These are phyloP conservation scores for Atkinsonella texensis DNA, from an alignment of 2,329 filamentous ascomycete species.

Conservation along the genomic window DNA sequence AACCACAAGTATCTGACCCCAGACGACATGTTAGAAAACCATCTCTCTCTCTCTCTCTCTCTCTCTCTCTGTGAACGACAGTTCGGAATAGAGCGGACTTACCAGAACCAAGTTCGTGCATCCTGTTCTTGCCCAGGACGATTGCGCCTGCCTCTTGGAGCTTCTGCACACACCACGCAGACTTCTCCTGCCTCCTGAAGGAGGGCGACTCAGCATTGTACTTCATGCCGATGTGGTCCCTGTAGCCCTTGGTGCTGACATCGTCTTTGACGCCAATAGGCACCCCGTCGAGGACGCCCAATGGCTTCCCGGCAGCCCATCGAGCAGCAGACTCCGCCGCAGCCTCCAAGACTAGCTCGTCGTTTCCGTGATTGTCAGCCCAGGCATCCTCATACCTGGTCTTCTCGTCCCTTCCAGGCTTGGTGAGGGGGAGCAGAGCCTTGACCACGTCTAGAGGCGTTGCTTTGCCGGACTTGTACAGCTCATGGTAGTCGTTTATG, in stretches of 20 bases:
- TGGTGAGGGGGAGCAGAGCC: constrained; percentile 58
- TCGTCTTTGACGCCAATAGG: constrained; percentile 81
- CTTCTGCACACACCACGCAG: constrained; percentile 59
- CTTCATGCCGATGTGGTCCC: constrained; percentile 51
- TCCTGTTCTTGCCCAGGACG: constrained; percentile 62
- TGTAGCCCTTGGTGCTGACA: constrained; percentile 57
- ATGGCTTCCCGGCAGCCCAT: constrained; percentile 52
- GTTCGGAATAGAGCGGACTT: constrained; percentile 23
- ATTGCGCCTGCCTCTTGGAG: constrained; percentile 65
- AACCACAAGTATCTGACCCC: constrained; percentile 63
- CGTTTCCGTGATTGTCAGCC: constrained; percentile 46
- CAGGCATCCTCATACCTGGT: constrained; percentile 61
- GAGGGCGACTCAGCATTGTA: constrained; percentile 40
- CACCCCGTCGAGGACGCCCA: constrained; percentile 67
- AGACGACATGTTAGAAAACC: background rate
- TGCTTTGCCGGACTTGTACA: constrained; percentile 56
- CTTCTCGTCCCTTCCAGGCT: constrained; percentile 38
- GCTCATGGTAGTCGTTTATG: constrained; percentile 62
- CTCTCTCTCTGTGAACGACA: background rate
- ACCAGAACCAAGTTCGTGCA: constrained; percentile 67
- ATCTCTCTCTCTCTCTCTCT: too few species aligned
- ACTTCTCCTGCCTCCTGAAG: constrained; percentile 40
- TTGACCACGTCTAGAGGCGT: constrained; percentile 64
- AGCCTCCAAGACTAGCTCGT: constrained; percentile 50
- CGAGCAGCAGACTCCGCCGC: constrained; percentile 63